These are phyloP conservation scores for Stagonosporopsis cucurbitacearum DNA, from an alignment of 2,329 filamentous ascomycete genomes.

Conservation along the genomic window DNA sequence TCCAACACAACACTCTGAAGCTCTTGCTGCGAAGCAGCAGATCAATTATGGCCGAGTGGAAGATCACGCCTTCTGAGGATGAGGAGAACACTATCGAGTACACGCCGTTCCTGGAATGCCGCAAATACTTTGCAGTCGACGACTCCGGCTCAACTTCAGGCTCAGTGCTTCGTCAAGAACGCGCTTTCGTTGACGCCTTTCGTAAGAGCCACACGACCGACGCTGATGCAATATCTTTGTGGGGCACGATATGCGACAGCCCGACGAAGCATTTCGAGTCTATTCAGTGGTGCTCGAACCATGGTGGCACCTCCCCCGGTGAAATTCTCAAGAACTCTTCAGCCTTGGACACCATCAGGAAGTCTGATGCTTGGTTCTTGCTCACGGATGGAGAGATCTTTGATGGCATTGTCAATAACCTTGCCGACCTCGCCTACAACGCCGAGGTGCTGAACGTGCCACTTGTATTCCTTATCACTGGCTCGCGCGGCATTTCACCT, in stretches of 20 bases:
- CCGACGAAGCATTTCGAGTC: conserved; percentile 18
- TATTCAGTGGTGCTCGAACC: conserved; percentile 22
- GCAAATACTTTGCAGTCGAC: conserved; percentile 45
- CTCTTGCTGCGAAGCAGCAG: neutral
- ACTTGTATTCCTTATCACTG: conserved; percentile 35
- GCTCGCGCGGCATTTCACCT: conserved; percentile 23
- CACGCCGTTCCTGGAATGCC: conserved; percentile 20
- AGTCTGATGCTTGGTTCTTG: conserved; percentile 41
- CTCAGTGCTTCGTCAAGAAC: conserved; percentile 24
- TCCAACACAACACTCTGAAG: neutral
- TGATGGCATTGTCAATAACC: conserved; percentile 25
- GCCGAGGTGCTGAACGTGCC: conserved; percentile 28
- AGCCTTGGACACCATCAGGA: conserved; percentile 27
- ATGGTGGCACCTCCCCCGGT: conserved; percentile 28
- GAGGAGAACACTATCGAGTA: conserved; percentile 17
- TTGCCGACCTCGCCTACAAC: conserved; percentile 30
- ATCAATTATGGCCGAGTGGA: conserved; percentile 25
- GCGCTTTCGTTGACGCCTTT: conserved; percentile 27
- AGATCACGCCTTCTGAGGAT: conserved; percentile 15
- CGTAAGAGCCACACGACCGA: conserved; percentile 12
- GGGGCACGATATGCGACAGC: conserved; percentile 30
- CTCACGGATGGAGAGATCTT: conserved; percentile 43
- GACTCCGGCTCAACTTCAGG: conserved; percentile 39
- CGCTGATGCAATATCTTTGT: conserved; percentile 26
- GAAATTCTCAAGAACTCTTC: conserved; percentile 26